phyloP scores from a whole-genome alignment of 345 rosid species.

The Viola odorata region DNA sequence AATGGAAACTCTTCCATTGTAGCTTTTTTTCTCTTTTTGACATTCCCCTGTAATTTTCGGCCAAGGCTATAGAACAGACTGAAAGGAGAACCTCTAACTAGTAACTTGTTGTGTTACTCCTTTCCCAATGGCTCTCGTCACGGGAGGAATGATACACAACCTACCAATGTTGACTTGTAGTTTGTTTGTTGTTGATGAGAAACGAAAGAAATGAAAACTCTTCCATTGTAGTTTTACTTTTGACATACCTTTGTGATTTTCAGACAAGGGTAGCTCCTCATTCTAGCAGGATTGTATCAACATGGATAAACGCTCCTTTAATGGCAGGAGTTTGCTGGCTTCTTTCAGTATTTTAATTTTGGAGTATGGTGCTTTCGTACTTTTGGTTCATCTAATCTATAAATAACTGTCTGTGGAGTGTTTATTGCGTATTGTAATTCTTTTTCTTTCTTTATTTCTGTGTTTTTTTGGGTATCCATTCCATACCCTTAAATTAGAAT shows the following conservation, averaged over 20 bases:
- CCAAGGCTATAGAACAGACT: constrained; percentile 20
- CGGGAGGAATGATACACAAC: constrained; percentile 20
- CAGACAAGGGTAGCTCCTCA: constrained; percentile 24
- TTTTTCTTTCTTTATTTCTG: too few relatives aligned
- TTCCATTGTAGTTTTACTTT: constrained; percentile 19
- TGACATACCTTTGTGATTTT: constrained; percentile 17
- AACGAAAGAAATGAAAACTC: not conserved
- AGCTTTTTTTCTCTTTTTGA: constrained; percentile 14
- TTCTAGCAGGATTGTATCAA: constrained; percentile 16
- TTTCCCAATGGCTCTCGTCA: constrained; percentile 47
- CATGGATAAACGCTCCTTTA: constrained; percentile 8
- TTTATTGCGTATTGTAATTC: too few relatives aligned
- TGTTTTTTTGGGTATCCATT: too few relatives aligned
- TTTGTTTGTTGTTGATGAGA: constrained; percentile 12
- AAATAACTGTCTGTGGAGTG: too few relatives aligned
- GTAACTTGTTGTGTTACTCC: constrained; percentile 30
- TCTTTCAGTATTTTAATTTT: too few relatives aligned
- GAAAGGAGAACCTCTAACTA: constrained; percentile 31
- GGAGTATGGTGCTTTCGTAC: too few relatives aligned
- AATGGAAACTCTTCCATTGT: constrained; percentile 7
- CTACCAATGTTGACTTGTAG: constrained; percentile 38
- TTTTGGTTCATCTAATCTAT: too few relatives aligned
- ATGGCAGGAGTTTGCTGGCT: not conserved
- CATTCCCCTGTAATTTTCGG: constrained; percentile 25
- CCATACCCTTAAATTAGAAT: too few relatives aligned